Conservation (phyloP, 2,329 filamentous ascomycete genomes). For the Aspergillus pseudotamarii region DNA sequence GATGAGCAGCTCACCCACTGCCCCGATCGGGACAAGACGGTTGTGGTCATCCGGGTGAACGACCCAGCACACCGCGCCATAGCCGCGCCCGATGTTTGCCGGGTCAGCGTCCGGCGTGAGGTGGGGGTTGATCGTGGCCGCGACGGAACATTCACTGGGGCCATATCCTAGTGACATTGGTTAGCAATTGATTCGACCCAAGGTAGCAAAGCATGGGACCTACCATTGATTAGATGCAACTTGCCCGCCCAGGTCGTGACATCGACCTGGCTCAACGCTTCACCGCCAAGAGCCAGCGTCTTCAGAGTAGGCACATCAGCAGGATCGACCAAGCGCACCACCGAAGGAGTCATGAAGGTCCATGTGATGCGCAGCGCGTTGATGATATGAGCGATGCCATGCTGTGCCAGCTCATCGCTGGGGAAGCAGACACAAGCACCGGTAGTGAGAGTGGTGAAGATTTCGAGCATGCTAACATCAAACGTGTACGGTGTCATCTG, state of each 20-base stretch:
- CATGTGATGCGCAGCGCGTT: constrained; percentile 49
- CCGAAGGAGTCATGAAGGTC: constrained; percentile 18
- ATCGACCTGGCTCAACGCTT: constrained; percentile 13
- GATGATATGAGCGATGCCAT: constrained; percentile 47
- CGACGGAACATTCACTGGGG: constrained; percentile 30
- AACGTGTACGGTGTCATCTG: constrained; percentile 52
- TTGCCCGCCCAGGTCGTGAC: constrained; percentile 12
- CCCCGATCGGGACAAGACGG: constrained; percentile 17
- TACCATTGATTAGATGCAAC: constrained; percentile 33
- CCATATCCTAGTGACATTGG: constrained; percentile 19
- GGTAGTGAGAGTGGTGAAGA: constrained; percentile 53
- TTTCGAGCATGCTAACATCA: constrained; percentile 53
- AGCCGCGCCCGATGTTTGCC: constrained; percentile 16
- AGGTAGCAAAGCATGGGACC: too few relatives aligned
- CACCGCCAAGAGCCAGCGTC: constrained; percentile 14
- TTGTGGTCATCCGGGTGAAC: constrained; percentile 17
- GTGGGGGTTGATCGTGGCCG: constrained; percentile 10
- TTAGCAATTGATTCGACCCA: background rate
- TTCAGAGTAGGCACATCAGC: constrained; percentile 15
- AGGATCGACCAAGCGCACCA: constrained; percentile 12
- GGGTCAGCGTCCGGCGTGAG: constrained; percentile 12
- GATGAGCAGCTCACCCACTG: constrained; percentile 19
- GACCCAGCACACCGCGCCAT: constrained; percentile 17
- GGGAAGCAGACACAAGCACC: constrained; percentile 61
- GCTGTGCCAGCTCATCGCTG: constrained; percentile 45